A percentile compares a stretch with the other conserved stretches of the same genome.
phyloP scores from a whole-genome alignment of 1,139 yeast species.

The Pichia sp. region DNA sequence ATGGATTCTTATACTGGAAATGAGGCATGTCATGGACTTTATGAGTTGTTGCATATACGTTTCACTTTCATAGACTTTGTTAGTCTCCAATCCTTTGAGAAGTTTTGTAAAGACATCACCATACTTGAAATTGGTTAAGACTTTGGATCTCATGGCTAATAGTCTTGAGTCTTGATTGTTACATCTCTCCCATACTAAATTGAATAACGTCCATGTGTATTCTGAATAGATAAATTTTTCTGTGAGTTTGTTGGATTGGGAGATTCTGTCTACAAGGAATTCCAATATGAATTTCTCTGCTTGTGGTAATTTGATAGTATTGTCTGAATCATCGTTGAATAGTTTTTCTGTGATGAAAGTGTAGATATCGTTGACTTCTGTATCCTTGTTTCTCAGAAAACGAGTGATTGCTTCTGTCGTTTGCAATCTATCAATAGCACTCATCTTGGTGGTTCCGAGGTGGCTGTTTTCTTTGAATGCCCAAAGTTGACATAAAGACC shows the following conservation, averaged over 20 bases:
- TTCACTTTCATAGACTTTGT: conserved; percentile 9
- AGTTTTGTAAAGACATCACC: conserved; percentile 33
- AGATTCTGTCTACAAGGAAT: conserved; percentile 63
- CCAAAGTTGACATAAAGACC: too few species aligned
- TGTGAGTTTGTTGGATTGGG: conserved; percentile 39
- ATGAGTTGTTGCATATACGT: conserved; percentile 15
- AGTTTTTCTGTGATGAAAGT: conserved; percentile 42
- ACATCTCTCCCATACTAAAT: conserved; percentile 39
- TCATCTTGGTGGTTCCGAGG: neutral
- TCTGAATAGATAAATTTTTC: conserved; percentile 41
- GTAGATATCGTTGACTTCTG: conserved; percentile 44
- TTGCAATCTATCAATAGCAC: neutral
- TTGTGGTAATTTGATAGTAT: conserved; percentile 57
- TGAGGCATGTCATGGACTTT: conserved; percentile 14
- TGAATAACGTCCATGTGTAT: conserved; percentile 49
- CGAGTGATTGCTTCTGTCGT: conserved; percentile 40
- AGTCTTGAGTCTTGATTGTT: conserved; percentile 16
- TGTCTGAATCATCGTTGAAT: conserved; percentile 33
- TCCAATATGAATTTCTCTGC: conserved; percentile 59
- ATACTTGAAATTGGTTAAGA: conserved; percentile 36
- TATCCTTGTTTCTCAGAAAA: conserved; percentile 57
- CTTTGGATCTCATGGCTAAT: conserved; percentile 21
- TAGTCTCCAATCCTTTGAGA: conserved; percentile 17
- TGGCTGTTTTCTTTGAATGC: neutral
- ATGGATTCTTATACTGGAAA: conserved; percentile 28